Percentiles rank a stretch among this genome's conserved stretches.
Evolutionary conservation across 106 monocot species (phyloP).

Genomic region (Platanthera zijinensis): DNA sequence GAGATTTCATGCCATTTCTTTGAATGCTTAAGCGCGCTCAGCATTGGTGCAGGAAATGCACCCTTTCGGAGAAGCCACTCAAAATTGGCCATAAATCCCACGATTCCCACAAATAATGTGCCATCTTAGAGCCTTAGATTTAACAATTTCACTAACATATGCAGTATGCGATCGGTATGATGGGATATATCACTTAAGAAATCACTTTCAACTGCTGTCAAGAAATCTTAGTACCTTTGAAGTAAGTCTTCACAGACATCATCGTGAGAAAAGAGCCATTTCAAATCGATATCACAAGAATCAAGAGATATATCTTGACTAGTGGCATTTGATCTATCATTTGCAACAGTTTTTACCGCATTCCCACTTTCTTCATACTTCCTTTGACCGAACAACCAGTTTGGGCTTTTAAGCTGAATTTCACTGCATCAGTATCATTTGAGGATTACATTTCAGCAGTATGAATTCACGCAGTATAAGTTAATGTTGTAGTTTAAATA

Average conservation of each 20-base stretch:
- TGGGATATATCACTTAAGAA: not conserved
- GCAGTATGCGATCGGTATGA: not conserved
- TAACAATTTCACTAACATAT: too few relatives aligned
- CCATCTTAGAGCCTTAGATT: too few relatives aligned
- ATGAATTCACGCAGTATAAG: not conserved
- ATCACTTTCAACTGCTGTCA: not conserved
- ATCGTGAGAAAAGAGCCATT: conserved; percentile 33
- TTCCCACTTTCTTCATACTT: conserved; percentile 55
- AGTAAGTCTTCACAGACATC: conserved; percentile 44
- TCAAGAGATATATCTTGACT: conserved; percentile 17
- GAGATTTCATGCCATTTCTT: too few relatives aligned
- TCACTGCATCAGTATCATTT: conserved; percentile 43
- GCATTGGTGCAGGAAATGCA: too few relatives aligned
- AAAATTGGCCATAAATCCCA: too few relatives aligned
- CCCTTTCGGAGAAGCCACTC: too few relatives aligned
- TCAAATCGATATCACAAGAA: conserved; percentile 31
- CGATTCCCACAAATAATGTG: too few relatives aligned
- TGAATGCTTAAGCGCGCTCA: too few relatives aligned
- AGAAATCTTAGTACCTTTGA: conserved; percentile 32
- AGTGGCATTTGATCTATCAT: conserved; percentile 24
- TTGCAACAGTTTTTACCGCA: conserved; percentile 20
- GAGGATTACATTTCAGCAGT: not conserved
- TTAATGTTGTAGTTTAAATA: not conserved
- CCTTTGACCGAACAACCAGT: conserved; percentile 98
- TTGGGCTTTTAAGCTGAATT: conserved; percentile 93